Evolutionary conservation across 805 yeast species (phyloP), one percentile per base, ranked within the genome.

Genomic region (Grigorovia humatica): DNA sequence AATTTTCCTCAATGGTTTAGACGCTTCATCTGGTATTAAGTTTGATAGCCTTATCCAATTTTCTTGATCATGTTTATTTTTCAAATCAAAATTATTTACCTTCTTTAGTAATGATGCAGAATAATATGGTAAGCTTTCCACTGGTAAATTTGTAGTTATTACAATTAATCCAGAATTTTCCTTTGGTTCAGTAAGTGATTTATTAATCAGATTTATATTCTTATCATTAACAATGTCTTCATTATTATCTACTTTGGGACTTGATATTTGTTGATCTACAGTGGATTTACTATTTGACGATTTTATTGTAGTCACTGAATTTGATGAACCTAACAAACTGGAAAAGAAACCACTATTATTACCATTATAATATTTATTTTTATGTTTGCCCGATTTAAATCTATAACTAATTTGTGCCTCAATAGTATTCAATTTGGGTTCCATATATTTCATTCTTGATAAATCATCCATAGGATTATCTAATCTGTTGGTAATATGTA

Each of bases 51-150:
- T 55, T 29, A 61, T 52, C 66, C 69, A 64, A 54, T 71, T 71
- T 41, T 67, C 70, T 50, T 62, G 63, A 47, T 70, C 73, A 30
- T 63, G 61, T 29, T 59, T 60, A 47, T 63, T 70, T 52, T 66
- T 63, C 15, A 58, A 62, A 30, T 68, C 67, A 32, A 64, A 60
- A 40, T 57, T 65, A 52, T 72, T 72, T 2, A 70, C 63, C 52
- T 70, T 71, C 47, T 65, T 62, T 27, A 72, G 57, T 44, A 72
- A 55, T 1, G 70, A 59, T 27, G 75, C 75, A 7, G 71, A 61
- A 45, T 64, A 57, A 51, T 72, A 72, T 4, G 74, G 71, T 30
- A 72, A 52, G 47, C 70, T 65, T 43, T 60, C 65, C 45, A 65
- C 60, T 18, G 74, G 74, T 32, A 67, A 54, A 2, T 54, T 53